A percentile compares a stretch with the other conserved stretches of the same genome.
Conservation (phyloP, 139 green algal species). For the Picochlorum sp. region DNA sequence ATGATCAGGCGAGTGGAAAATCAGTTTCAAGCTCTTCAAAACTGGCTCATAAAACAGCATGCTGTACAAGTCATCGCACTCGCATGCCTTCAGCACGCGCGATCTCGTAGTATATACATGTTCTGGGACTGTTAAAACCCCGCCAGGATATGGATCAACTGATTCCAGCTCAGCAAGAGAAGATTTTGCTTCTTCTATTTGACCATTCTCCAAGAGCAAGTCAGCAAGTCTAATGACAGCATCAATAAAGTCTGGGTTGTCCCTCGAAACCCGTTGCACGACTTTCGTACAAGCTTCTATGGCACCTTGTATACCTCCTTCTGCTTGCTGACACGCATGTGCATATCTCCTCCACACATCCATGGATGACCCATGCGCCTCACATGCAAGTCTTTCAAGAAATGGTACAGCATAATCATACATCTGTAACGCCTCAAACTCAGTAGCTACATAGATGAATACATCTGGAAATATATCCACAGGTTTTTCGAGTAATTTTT, state of each 20-base stretch:
- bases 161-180: not conserved
- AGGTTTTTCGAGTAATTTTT: conserved; percentile 25
- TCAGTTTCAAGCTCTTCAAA: conserved; percentile 6
- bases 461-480: conserved; percentile 52
- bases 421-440: conserved; percentile 34
- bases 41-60: conserved; percentile 15
- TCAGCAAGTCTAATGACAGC: conserved; percentile 69
- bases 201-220: conserved; percentile 70
- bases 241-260: conserved; percentile 39
- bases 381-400: conserved; percentile 22
- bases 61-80: conserved; percentile 22
- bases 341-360: conserved; percentile 45
- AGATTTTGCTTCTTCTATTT: conserved; percentile 44
- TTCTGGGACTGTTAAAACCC: not conserved
- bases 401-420: conserved; percentile 34
- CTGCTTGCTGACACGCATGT: conserved; percentile 30
- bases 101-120: not conserved
- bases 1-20: not conserved
- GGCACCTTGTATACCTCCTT: conserved; percentile 12
- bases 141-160: not conserved
- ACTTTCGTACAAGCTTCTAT: conserved; percentile 28
- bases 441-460: conserved; percentile 44
- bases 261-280: conserved; percentile 6
- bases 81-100: conserved; percentile 2
- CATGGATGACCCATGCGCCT: conserved; percentile 29